Conservation (phyloP, 441 rosid genomes). For the Mallotus repandus region DNA sequence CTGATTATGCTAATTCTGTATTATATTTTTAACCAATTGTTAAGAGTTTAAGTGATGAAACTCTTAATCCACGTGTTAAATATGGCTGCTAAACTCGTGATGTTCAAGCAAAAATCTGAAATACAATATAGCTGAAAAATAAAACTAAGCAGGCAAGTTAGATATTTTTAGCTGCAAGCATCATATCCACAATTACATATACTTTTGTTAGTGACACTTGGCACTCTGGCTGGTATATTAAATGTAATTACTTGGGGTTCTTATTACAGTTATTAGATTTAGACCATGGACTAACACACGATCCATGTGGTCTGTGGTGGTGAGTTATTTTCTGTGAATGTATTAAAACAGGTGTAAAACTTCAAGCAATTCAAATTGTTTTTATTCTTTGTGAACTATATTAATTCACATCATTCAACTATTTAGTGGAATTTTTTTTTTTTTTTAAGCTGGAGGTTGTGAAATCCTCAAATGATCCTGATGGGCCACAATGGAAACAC, state of each 20-base stretch:
- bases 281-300: not conserved
- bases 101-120: not conserved
- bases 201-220: not conserved
- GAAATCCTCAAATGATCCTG: conserved; percentile 77
- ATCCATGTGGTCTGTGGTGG: not conserved
- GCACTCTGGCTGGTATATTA: not conserved
- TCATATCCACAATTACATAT: not conserved
- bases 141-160: not conserved
- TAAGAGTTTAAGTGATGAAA: not conserved
- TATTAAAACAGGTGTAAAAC: not conserved
- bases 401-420: too few species aligned
- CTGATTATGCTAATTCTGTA: not conserved
- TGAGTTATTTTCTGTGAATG: not conserved
- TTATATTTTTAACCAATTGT: not conserved
- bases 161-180: not conserved
- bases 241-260: not conserved
- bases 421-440: too few species aligned
- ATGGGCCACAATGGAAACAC: conserved; percentile 85
- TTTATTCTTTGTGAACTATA: conserved; percentile 8
- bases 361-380: not conserved
- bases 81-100: not conserved
- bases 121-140: not conserved
- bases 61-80: not conserved
- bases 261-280: not conserved
- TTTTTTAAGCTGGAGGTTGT: conserved; percentile 80